Conservation (phyloP, 495 filamentous ascomycete genomes). For the Lichenothelia convexa region DNA sequence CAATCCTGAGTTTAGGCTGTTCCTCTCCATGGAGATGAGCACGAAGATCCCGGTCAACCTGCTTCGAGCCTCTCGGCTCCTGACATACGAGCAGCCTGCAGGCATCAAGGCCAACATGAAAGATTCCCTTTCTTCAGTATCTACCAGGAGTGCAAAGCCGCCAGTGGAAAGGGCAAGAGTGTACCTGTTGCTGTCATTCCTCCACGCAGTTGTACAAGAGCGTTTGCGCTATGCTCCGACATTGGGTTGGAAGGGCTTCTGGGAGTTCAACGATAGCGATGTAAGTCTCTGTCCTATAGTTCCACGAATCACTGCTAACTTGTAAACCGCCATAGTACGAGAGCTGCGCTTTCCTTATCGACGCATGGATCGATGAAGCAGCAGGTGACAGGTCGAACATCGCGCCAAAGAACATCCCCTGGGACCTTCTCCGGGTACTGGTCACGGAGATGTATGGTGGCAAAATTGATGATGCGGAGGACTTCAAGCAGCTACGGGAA, state of each 20-base stretch:
- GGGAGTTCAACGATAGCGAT: conserved; percentile 99
- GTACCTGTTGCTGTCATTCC: conserved; percentile 80
- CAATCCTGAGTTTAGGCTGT: conserved; percentile 81
- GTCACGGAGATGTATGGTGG: conserved; percentile 90
- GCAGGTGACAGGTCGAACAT: conserved; percentile 78
- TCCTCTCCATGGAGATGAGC: conserved; percentile 95
- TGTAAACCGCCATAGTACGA: conserved; percentile 50
- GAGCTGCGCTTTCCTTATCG: conserved; percentile 88
- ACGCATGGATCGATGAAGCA: conserved; percentile 76
- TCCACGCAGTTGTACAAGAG: conserved; percentile 94
- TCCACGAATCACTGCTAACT: not conserved
- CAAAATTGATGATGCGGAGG: conserved; percentile 86
- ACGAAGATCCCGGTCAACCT: conserved; percentile 95
- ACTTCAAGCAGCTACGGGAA: conserved; percentile 51
- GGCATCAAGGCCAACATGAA: conserved; percentile 98
- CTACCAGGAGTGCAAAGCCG: conserved; percentile 54
- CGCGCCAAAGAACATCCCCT: conserved; percentile 81
- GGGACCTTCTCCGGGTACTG: conserved; percentile 89
- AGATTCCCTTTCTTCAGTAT: conserved; percentile 74
- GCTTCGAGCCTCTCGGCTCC: conserved; percentile 74
- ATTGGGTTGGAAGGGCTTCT: conserved; percentile 96
- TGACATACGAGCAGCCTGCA: conserved; percentile 97
- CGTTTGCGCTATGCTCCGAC: conserved; percentile 85
- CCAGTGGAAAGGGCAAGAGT: conserved; percentile 84
- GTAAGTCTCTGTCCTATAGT: conserved; percentile 40